Evolutionary conservation across 1,284 basidiomycete genomes (phyloP).

Genomic region (Apiotrichum sp.): DNA sequence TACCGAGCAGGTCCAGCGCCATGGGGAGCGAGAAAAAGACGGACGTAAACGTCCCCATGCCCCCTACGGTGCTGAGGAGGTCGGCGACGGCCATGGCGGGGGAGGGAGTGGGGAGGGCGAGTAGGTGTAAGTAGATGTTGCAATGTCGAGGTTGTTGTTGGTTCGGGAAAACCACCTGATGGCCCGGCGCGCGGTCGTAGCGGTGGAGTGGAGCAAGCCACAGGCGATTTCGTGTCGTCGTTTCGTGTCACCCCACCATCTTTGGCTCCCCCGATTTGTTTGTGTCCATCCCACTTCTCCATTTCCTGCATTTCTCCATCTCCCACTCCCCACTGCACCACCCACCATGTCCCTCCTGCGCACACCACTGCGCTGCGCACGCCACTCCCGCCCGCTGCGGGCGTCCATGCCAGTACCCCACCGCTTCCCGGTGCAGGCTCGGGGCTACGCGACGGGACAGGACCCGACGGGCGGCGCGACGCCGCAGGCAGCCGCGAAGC

Average conservation of each 20-base stretch:
- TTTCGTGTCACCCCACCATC: too few species aligned
- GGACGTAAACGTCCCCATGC: conserved; percentile 40
- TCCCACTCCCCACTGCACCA: background rate
- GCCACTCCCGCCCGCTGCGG: background rate
- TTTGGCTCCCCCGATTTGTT: too few species aligned
- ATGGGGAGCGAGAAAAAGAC: conserved; percentile 43
- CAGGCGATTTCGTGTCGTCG: background rate
- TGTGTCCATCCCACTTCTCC: too few species aligned
- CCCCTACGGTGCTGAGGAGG: conserved; percentile 33
- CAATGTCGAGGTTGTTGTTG: background rate
- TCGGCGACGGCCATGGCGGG: background rate
- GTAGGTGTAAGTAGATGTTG: too few species aligned
- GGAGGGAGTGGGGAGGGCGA: too few species aligned
- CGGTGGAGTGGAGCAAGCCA: too few species aligned
- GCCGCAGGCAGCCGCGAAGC: conserved; percentile 1
- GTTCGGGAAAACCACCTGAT: too few species aligned
- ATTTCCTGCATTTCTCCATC: background rate
- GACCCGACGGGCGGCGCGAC: background rate
- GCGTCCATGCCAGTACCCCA: background rate
- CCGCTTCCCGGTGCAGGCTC: background rate
- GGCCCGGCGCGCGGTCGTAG: too few species aligned
- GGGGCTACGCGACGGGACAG: background rate
- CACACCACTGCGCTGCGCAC: background rate
- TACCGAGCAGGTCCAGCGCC: conserved; percentile 42
- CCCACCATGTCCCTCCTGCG: background rate